Base-by-base conservation (phyloP, 73 alveolate genomes). In the Paramecium tetraurelia region DNA sequence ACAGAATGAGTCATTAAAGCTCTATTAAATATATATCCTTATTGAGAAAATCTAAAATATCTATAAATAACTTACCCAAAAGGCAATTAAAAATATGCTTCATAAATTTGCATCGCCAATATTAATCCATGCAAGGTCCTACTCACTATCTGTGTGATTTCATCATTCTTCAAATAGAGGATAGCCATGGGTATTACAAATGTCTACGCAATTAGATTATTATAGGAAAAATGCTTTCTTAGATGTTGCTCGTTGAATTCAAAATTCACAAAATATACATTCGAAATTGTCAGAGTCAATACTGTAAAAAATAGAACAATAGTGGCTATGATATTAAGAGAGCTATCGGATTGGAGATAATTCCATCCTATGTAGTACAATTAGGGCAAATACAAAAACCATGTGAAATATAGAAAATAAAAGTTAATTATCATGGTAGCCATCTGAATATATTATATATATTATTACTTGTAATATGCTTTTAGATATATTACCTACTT, bases 301-400 rank as follows among this genome's bases (percentile, higher is more conserved):
- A 72, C 18, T 3, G 59, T 72, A 14, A 38, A 38, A 33, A 72
- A 35, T 35, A 72, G 59, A 12, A 72, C 35, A 1, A 72, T 21
- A 0, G 33, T 36, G 14, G 86, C 40, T 35, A 72, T 35, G 6
- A 38, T 18, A n/a, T 6, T 22, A n/a, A 72, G 46, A 12, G 46
- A 33, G 6, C 7, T 38, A 33, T 72, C 59, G 12, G 59, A 72
- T 20, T 72, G 14, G 20, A 72, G 14, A 40, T 33, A 38, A 72
- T 72, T 72, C 86, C 59, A 72, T 36, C 57, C 59, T 11, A 40
- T 36, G 20, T 36, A 72, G 35, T 72, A 72, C 12, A 72, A 43
- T 72, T 72, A 72, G 6, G 86, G 86, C 33, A 72, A 36, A 72
- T 72, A 72, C 8, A 72, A 38, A 72, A 72, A 36, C 86, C 86